A percentile compares a stretch with the other conserved stretches of the same genome.
Evolutionary conservation across 2,329 filamentous ascomycete genomes (phyloP).

Genomic region (Alternaria alternata): DNA sequence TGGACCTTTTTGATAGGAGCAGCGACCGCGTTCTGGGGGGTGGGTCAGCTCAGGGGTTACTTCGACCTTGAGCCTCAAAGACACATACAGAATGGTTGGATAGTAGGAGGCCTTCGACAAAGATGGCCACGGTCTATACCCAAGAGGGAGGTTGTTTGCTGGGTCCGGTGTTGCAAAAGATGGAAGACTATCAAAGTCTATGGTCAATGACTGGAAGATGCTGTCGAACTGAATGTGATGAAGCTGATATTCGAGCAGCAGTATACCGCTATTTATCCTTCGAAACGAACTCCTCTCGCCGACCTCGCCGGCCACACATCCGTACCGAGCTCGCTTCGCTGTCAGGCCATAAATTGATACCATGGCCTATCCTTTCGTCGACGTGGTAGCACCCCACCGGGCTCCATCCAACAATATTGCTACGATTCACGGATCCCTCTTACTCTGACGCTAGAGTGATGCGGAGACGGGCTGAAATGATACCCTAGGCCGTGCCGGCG

Average conservation of each 20-base stretch:
- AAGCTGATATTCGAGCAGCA: conserved; percentile 31
- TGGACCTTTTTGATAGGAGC: conserved; percentile 34
- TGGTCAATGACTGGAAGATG: conserved; percentile 41
- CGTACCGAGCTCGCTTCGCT: conserved; percentile 40
- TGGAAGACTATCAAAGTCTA: conserved; percentile 32
- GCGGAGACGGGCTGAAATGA: conserved; percentile 55
- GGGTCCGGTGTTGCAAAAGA: conserved; percentile 41
- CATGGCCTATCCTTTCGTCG: conserved; percentile 49
- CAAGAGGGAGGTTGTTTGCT: conserved; percentile 34
- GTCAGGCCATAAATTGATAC: conserved; percentile 48
- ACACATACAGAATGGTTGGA: conserved; percentile 48
- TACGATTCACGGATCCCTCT: conserved; percentile 55
- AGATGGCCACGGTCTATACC: conserved; percentile 17
- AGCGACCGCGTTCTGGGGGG: conserved; percentile 25
- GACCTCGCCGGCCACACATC: conserved; percentile 34
- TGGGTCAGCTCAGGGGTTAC: conserved; percentile 43
- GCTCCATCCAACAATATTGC: conserved; percentile 55
- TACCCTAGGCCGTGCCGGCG: conserved; percentile 54
- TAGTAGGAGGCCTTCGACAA: conserved; percentile 27
- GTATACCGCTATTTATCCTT: conserved; percentile 53
- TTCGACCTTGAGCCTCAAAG: conserved; percentile 30
- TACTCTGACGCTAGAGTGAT: conserved; percentile 55
- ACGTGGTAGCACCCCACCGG: conserved; percentile 54
- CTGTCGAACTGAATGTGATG: conserved; percentile 41
- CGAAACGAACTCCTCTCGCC: conserved; percentile 34